Base-by-base conservation (phyloP, 2,329 filamentous ascomycete genomes). In the Capronia americana region DNA sequence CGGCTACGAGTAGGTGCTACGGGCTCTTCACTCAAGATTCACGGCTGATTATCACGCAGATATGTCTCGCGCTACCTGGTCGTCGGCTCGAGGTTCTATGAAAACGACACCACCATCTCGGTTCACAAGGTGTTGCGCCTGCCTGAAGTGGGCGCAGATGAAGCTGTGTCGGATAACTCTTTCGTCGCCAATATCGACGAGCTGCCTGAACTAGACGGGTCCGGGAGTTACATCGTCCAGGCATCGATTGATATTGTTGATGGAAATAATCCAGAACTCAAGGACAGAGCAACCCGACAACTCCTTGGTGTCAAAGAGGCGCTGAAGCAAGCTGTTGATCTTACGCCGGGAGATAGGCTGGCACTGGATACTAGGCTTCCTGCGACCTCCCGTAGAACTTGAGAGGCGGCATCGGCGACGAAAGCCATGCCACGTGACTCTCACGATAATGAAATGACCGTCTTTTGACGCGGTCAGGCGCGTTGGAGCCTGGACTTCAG, bases 281-380 rank as follows among this genome's bases (percentile, higher is more conserved):
- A 86, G 71, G 84, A 84, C 59, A 77, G 77, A 30, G 87, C 84
- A 0, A 83, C 83, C 28, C 79, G 82, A 65, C 85, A 88, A 73
- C 73, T 90, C 50, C 78, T 85, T 70, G 78, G 75, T 1, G 80
- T 89, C 69, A 85, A 84, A 71, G 82, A 84, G 63, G 79, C 81
- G 64, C 79, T 89, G 76, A 86, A 83, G 71, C 78, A 77, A 10
- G 84, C 83, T 17, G 82, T 89, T 24, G 84, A 86, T 59, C 73
- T 90, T 70, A 80, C 82, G 55, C 80, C 84, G 54, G 85, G 84
- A 0, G 86, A 89, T 75, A 79, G 87, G 57, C 75, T 89, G 57
- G 79, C 84, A 28, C 76, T 89, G 68, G 87, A 89, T 73, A 87
- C 86, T 2, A 80, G 87, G 63, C 84, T 87, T 46, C 87, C 69